Percentiles rank a stretch among this genome's conserved stretches.
phyloP scores from a whole-genome alignment of 805 yeast species.

The Teunomyces atbi region DNA sequence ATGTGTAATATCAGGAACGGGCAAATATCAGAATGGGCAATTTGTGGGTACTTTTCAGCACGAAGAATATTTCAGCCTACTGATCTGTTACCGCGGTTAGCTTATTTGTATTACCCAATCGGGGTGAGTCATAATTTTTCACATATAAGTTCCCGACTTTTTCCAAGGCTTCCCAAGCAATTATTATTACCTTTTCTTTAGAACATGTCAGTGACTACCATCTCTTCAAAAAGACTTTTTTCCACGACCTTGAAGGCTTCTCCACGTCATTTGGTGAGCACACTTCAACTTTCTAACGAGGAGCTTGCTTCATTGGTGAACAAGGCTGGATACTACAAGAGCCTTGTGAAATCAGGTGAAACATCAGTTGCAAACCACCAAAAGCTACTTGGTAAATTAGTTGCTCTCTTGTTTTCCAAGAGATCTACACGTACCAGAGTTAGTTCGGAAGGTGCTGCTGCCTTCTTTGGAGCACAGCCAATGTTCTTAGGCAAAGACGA shows the following conservation, averaged over 20 bases:
- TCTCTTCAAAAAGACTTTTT: constrained; percentile 5
- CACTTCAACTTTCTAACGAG: constrained; percentile 67
- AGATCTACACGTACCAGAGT: constrained; percentile 95
- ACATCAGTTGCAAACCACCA: constrained; percentile 37
- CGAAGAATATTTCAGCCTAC: background rate
- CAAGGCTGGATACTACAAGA: constrained; percentile 71
- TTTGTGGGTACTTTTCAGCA: background rate
- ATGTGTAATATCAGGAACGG: background rate
- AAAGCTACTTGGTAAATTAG: constrained; percentile 74
- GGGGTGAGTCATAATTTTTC: constrained; percentile 8
- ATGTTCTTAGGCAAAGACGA: constrained; percentile 96
- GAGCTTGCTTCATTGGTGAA: constrained; percentile 72
- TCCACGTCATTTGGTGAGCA: constrained; percentile 76
- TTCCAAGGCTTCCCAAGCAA: background rate
- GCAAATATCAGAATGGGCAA: background rate
- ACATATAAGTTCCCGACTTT: background rate
- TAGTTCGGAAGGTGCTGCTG: constrained; percentile 91
- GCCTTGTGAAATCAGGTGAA: constrained; percentile 55
- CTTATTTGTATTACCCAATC: constrained; percentile 10
- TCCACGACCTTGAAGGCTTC: constrained; percentile 5
- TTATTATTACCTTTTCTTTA: background rate
- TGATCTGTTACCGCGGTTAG: constrained; percentile 16
- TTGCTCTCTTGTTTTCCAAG: constrained; percentile 82
- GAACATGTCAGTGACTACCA: constrained; percentile 6
- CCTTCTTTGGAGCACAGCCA: constrained; percentile 92